Evolutionary conservation across 192 early-diverging fungal genomes (phyloP), one percentile per base, ranked within the genome.

Genomic region (Mortierella antarctica): DNA sequence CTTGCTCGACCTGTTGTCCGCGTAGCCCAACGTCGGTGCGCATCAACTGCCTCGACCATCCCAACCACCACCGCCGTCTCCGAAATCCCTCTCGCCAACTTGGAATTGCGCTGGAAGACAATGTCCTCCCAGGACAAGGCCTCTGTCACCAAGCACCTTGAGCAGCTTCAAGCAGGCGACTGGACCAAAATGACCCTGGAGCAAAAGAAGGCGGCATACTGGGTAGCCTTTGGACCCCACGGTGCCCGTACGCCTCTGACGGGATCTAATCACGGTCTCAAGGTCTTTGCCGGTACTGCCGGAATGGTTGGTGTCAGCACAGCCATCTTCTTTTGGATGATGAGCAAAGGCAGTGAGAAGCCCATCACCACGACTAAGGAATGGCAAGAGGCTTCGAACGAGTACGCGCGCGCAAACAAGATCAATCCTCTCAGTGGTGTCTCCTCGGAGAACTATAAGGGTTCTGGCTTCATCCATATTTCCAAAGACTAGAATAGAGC

Each of bases 171-270:
- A 89, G 96, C 96, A 89, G 93, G 89, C 53, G 96, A 99, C 89
- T 99, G 98, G 98, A 95, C 94, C 87, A 88, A 90, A 70, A 83
- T 99, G 72, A 85, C 96, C 56, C 70, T 93, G 74, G 97, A 98
- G 61, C 91, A 99, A 86, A 99, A 99, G 93, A 92, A 94, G 79
- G 95, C 98, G 72, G 95, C 93, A 58, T 98, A 96, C 88, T 98
- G 90, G 85, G 93, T 97, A 79, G 94, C 98, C 54, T 99, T 97
- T 86, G 98, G 98, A 63, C 85, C 92, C 52, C 94, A 97, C 90
- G 95, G 93, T 85, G 89, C 92, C 57, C 95, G 98, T 67, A 90
- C 93, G 67, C 92, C 91, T 48, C 80, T 89, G 60, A 76, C 82
- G 62, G 83, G 91, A 86, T 89, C 96, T 73, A 86, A 90, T 71